Evolutionary conservation across 2,329 filamentous ascomycete species (phyloP).

Genomic region (Ophiostoma ulmi): DNA sequence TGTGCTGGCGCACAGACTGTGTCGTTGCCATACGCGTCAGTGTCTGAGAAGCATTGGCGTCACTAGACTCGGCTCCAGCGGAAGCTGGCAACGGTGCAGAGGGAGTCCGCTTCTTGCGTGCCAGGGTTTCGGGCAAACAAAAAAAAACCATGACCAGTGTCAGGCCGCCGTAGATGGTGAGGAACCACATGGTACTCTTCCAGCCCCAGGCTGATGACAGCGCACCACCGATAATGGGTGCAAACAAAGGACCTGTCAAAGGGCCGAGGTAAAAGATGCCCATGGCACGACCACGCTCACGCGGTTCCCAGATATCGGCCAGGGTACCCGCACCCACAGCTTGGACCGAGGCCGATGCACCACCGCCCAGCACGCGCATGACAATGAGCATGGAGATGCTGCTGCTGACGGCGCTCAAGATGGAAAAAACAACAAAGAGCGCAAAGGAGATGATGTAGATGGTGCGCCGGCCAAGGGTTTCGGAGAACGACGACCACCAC

Average conservation of each 20-base stretch:
- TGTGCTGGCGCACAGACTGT: slow-evolving; percentile 55
- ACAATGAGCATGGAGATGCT: slow-evolving; percentile 70
- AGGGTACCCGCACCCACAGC: slow-evolving; percentile 80
- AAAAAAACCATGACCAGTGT: slow-evolving; percentile 54
- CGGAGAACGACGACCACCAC: slow-evolving; percentile 82
- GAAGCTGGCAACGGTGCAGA: slow-evolving; percentile 10
- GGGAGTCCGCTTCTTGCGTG: slow-evolving; percentile 28
- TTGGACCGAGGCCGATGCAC: slow-evolving; percentile 73
- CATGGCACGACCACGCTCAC: slow-evolving; percentile 73
- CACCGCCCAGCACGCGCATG: slow-evolving; percentile 68
- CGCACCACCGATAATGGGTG: slow-evolving; percentile 70
- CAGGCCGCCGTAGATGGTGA: slow-evolving; percentile 62
- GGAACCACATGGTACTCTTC: slow-evolving; percentile 74
- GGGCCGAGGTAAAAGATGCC: slow-evolving; percentile 77
- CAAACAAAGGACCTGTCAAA: slow-evolving; percentile 65
- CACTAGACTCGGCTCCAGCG: background rate
- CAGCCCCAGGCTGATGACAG: slow-evolving; percentile 66
- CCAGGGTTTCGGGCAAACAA: slow-evolving; percentile 61
- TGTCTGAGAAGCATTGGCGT: slow-evolving; percentile 18
- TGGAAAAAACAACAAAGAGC: slow-evolving; percentile 65
- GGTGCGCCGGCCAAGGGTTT: slow-evolving; percentile 65
- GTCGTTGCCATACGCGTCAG: slow-evolving; percentile 50
- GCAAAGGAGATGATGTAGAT: slow-evolving; percentile 72
- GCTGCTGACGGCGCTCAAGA: slow-evolving; percentile 62
- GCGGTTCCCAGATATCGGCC: slow-evolving; percentile 71